A percentile compares a stretch with the other conserved stretches of the same genome.
These are phyloP conservation scores for Rhynchospora breviuscula DNA, from an alignment of 176 grass and related monocot species.

Conservation along the genomic window DNA sequence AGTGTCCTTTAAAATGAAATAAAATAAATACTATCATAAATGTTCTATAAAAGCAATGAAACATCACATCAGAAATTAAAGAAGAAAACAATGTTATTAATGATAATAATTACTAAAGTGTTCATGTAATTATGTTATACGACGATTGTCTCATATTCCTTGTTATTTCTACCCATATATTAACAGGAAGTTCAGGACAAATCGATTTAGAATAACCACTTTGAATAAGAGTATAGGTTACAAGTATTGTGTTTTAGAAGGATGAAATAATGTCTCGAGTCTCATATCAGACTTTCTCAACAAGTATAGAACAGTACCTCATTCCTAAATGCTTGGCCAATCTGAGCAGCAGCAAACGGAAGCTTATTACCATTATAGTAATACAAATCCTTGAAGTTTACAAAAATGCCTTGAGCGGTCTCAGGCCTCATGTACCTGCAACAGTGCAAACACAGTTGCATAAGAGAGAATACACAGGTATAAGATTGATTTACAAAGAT, in stretches of 20 bases:
- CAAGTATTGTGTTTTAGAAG: neutral
- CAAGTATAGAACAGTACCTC: constrained; percentile 45
- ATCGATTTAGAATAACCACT: neutral
- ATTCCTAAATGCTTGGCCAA: constrained; percentile 87
- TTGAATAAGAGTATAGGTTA: neutral
- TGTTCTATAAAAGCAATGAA: neutral
- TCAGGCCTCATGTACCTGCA: constrained; percentile 93
- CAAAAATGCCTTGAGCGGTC: constrained; percentile 95
- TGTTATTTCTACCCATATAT: neutral
- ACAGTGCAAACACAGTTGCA: constrained; percentile 24
- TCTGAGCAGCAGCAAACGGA: constrained; percentile 86
- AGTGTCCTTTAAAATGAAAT: neutral
- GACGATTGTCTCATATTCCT: neutral
- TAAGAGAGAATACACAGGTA: neutral
- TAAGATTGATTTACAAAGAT: neutral
- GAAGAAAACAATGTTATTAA: neutral
- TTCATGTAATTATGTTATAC: neutral
- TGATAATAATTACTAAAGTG: neutral
- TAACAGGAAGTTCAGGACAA: neutral
- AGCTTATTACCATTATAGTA: constrained; percentile 83
- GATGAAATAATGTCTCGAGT: neutral
- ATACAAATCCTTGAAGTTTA: constrained; percentile 88
- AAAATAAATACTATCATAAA: neutral
- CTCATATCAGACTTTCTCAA: neutral
- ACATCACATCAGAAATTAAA: neutral